These are phyloP conservation scores for Tetrahymena malaccensis DNA, from an alignment of 73 alveolate genomes.

Conservation along the genomic window DNA sequence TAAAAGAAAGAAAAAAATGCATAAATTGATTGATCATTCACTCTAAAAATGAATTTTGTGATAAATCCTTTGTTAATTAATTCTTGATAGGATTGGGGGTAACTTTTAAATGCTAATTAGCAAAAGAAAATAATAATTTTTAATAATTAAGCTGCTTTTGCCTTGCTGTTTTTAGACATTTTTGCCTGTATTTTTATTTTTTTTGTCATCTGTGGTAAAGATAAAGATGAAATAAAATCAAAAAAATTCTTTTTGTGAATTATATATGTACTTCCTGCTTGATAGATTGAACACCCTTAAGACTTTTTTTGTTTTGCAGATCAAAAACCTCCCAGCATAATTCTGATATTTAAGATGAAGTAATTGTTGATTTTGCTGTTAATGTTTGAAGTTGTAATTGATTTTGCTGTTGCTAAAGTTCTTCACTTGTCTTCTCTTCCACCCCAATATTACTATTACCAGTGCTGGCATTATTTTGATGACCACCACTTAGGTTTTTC, in stretches of 20 bases:
- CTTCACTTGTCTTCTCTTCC: background rate
- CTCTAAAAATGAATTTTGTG: background rate
- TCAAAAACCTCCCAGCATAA: slow-evolving; percentile 1
- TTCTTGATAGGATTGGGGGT: background rate
- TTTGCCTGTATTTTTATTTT: background rate
- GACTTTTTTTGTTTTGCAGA: background rate
- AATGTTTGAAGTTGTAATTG: background rate
- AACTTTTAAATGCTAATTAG: background rate
- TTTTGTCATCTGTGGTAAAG: background rate
- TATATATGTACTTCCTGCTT: background rate
- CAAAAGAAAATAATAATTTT: background rate
- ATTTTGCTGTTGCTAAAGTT: background rate
- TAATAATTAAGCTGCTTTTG: background rate
- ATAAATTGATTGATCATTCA: background rate
- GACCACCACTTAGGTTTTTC: background rate
- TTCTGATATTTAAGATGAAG: background rate
- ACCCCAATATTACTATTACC: background rate
- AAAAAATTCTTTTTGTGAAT: background rate
- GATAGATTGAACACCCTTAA: background rate
- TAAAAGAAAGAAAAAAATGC: background rate
- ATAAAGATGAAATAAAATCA: background rate
- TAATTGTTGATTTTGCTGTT: background rate
- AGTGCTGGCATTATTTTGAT: background rate
- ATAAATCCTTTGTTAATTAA: background rate
- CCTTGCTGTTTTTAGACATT: background rate